Evolutionary conservation across 2,329 filamentous ascomycete species (phyloP).

Genomic region (Orbilia brochopaga): DNA sequence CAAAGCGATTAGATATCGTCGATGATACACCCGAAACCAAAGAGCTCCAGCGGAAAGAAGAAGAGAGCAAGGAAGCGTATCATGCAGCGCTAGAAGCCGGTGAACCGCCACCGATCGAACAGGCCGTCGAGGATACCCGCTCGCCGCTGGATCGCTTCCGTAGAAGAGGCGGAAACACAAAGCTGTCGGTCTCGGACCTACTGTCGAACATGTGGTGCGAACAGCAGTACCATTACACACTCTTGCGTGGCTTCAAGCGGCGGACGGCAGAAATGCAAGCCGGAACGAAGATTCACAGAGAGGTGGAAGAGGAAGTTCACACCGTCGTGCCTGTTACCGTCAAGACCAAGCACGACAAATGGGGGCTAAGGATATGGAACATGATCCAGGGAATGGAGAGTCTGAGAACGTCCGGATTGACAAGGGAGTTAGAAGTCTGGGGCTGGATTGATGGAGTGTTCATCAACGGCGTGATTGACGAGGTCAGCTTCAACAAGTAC

Average conservation of each 20-base stretch:
- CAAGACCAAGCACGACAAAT: constrained; percentile 73
- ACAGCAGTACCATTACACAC: constrained; percentile 86
- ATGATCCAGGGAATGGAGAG: constrained; percentile 82
- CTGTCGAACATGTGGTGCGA: constrained; percentile 94
- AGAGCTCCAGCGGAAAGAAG: constrained; percentile 1
- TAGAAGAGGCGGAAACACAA: constrained; percentile 64
- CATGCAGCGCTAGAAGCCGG: constrained; percentile 5
- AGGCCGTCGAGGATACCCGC: constrained; percentile 10
- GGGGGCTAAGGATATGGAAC: constrained; percentile 87
- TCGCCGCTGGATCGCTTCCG: constrained; percentile 54
- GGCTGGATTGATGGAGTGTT: constrained; percentile 80
- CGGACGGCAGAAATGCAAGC: constrained; percentile 82
- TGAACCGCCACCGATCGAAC: constrained; percentile 15
- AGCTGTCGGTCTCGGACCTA: constrained; percentile 85
- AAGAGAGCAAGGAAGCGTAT: constrained; percentile 14
- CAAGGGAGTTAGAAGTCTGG: constrained; percentile 82
- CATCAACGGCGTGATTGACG: constrained; percentile 88
- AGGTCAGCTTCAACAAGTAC: constrained; percentile 74
- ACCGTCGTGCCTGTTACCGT: constrained; percentile 75
- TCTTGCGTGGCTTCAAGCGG: constrained; percentile 77
- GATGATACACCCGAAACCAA: constrained; percentile 36
- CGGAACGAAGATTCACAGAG: constrained; percentile 79
- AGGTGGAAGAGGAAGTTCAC: constrained; percentile 84
- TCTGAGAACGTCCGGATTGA: constrained; percentile 72
- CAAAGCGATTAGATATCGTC: constrained; percentile 49